phyloP scores from a whole-genome alignment of 371 early-diverging fungal genomes.

The Syncephalis plumigaleata region DNA sequence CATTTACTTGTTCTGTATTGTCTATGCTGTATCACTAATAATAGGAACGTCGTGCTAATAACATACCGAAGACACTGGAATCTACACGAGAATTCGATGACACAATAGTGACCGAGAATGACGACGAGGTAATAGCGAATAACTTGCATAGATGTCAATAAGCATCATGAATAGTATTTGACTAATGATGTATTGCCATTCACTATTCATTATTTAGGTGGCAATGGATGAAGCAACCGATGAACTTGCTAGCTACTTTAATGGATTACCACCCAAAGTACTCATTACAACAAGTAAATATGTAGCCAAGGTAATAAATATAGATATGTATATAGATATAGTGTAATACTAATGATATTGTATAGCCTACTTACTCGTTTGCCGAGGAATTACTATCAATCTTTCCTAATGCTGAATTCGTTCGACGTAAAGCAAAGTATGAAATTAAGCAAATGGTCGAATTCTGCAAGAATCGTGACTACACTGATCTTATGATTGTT shows the following conservation, averaged over 20 bases:
- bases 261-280: constrained; percentile 75
- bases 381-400: constrained; percentile 76
- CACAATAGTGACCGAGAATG: constrained; percentile 70
- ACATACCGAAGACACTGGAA: constrained; percentile 87
- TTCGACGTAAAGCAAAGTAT: constrained; percentile 73
- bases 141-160: no score
- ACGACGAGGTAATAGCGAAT: constrained; percentile 28
- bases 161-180: no score
- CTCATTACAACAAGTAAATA: constrained; percentile 82
- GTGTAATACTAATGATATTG: no score
- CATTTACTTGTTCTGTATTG: no score
- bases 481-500: constrained; percentile 81
- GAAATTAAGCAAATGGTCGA: constrained; percentile 81
- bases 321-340: no score
- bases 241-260: constrained; percentile 84
- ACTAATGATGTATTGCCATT: no score
- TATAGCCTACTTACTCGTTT: constrained; percentile 51
- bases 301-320: constrained; percentile 14
- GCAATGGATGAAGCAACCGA: constrained; percentile 79
- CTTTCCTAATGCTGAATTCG: constrained; percentile 82
- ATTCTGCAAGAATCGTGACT: constrained; percentile 72
- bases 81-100: constrained; percentile 86
- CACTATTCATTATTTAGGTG: no score
- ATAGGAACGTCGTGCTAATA: constrained; percentile 68
- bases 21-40: no score